Percentiles rank a stretch among this genome's conserved stretches.
Conservation (phyloP, 257 asterid species). For the Nicotiana otophora region DNA sequence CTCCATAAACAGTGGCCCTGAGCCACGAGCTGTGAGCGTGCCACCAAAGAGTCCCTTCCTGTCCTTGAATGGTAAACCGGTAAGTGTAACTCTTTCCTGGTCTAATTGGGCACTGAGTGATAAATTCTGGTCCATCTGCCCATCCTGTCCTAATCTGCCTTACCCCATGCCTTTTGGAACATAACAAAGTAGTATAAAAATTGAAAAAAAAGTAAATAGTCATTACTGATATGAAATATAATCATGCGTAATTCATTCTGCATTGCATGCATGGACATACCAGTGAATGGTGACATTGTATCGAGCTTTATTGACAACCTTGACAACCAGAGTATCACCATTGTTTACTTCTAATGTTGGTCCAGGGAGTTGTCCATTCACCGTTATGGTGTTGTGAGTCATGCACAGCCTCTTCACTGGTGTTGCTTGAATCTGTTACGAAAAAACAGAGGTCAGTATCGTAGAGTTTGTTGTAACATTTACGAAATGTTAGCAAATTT, state of each 20-base stretch:
- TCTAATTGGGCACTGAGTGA: slow-evolving; percentile 80
- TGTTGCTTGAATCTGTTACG: slow-evolving; percentile 63
- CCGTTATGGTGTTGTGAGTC: slow-evolving; percentile 54
- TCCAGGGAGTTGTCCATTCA: slow-evolving; percentile 76
- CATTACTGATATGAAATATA: not conserved
- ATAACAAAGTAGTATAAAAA: not conserved
- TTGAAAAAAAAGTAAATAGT: not conserved
- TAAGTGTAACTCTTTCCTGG: slow-evolving; percentile 75
- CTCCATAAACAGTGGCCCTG: slow-evolving; percentile 86
- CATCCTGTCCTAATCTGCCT: slow-evolving; percentile 69
- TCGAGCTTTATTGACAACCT: slow-evolving; percentile 56
- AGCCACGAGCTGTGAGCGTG: slow-evolving; percentile 97
- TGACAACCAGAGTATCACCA: slow-evolving; percentile 69
- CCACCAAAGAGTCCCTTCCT: slow-evolving; percentile 94
- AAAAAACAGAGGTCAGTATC: not conserved
- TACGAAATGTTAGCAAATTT: not conserved
- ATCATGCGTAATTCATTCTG: not conserved
- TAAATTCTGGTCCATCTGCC: slow-evolving; percentile 86
- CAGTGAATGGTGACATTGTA: slow-evolving; percentile 81
- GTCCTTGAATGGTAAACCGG: slow-evolving; percentile 68
- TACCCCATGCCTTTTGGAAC: slow-evolving; percentile 66
- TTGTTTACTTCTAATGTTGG: slow-evolving; percentile 68
- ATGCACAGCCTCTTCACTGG: slow-evolving; percentile 94
- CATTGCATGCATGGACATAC: slow-evolving; percentile 24
- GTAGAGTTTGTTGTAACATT: not conserved